Evolutionary conservation across 129 eudicot species (phyloP).

Genomic region (Chrysanthemum seticuspe): DNA sequence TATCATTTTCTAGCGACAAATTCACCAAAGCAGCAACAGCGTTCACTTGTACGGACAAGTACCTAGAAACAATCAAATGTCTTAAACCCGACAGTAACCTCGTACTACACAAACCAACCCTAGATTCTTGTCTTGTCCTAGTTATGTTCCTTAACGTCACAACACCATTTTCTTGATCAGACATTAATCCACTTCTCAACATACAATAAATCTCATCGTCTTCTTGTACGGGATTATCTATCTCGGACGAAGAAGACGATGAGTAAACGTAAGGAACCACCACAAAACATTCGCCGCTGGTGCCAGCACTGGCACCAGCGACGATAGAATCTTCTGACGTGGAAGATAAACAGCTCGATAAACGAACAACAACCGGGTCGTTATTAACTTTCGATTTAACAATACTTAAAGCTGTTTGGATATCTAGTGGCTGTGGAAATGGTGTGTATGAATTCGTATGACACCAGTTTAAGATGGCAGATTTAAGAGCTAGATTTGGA

Average conservation of each 20-base stretch:
- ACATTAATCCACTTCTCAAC: conserved; percentile 44
- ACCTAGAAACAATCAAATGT: conserved; percentile 49
- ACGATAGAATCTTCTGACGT: conserved; percentile 37
- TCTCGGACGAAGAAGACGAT: conserved; percentile 60
- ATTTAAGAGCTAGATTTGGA: conserved; percentile 77
- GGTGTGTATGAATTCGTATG: conserved; percentile 13
- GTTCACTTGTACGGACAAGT: conserved; percentile 53
- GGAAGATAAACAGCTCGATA: conserved; percentile 19
- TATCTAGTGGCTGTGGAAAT: conserved; percentile 46
- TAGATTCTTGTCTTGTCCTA: conserved; percentile 45
- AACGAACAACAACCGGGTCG: not conserved
- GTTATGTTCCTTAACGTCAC: conserved; percentile 52
- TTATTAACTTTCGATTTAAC: conserved; percentile 16
- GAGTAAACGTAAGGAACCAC: conserved; percentile 54
- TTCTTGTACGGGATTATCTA: conserved; percentile 45
- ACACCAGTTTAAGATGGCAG: conserved; percentile 68
- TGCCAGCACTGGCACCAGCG: conserved; percentile 16
- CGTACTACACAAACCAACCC: conserved; percentile 59
- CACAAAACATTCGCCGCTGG: conserved; percentile 24
- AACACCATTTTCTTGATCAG: conserved; percentile 64
- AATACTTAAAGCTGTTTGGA: conserved; percentile 37
- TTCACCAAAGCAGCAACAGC: conserved; percentile 74
- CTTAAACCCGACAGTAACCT: conserved; percentile 54
- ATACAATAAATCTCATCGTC: conserved; percentile 43
- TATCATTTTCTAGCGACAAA: conserved; percentile 54